Base-by-base conservation (phyloP, 2,329 filamentous ascomycete species). In the Sporothrix inflata region DNA sequence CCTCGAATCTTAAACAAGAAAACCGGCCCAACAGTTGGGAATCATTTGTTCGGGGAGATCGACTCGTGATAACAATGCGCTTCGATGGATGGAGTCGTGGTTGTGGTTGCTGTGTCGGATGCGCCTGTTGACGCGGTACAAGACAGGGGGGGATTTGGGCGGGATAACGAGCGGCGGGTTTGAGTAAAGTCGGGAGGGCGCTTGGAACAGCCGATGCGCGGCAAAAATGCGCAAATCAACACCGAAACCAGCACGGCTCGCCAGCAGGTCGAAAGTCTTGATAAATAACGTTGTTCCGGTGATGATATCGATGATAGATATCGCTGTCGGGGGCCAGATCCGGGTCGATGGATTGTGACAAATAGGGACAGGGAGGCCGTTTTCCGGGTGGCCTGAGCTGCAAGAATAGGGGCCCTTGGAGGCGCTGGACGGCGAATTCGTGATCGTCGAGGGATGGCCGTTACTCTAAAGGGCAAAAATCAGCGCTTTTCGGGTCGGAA, bases 241-340 rank as follows among this genome's bases (percentile, higher is more conserved):
- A 19, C 66, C 30, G 21, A 11, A 45, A 45, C n/a, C 38, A 65
- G 38, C 60, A 45, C 60, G 14, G 11, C 21, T 42, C 14, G 38
- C 38, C 60, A 65, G 60, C 21, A 65, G 38, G 38, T 65, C 60
- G 21, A 45, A 8, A 24, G n/a, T 30, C n/a, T 30, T 61, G 53
- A 70, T 70, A 40, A 9, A 49, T 24, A 61, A 9, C 27, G 42
- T n/a, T 24, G 68, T 70, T 30, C 53, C 19, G 68, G 45, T 49
- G 55, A 70, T 49, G 42, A 30, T 61, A 70, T 61, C 27, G 68
- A 70, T 70, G 68, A 70, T 40, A 9, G 55, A 49, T 70, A 21
- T 49, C 53, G 55, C 42, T 38, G 24, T 12, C n/a, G 67, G 19
- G 21, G 8, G 11, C 16, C 40, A 16, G 21, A 21, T 40, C 40